Evolutionary conservation across 192 early-diverging fungal species (phyloP).

Genomic region (Coemansia javaensis): DNA sequence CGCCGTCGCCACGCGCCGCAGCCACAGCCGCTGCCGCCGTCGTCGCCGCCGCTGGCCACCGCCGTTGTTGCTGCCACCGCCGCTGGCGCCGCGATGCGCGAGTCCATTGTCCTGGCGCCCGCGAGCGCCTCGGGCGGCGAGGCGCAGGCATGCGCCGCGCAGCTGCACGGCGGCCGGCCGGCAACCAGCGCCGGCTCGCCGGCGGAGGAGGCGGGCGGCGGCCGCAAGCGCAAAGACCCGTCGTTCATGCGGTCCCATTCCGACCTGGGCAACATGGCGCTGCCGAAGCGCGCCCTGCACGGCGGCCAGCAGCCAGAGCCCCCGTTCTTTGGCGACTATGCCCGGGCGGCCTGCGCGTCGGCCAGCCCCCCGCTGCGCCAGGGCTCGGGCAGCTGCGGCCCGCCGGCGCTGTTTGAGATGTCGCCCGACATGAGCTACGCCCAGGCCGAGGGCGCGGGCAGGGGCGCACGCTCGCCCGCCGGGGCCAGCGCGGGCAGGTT

Average conservation of each 20-base stretch:
- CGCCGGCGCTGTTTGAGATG: constrained; percentile 20
- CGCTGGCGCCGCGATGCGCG: background rate
- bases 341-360: background rate
- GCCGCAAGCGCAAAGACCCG: constrained; percentile 46
- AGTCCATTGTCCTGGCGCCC: constrained; percentile 4
- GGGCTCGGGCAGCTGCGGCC: constrained; percentile 9
- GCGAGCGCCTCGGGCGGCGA: constrained; percentile 24
- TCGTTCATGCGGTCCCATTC: constrained; percentile 51
- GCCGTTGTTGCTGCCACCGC: background rate
- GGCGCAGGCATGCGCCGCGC: background rate
- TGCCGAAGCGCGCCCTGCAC: constrained; percentile 32
- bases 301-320: background rate
- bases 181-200: background rate
- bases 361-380: constrained; percentile 1
- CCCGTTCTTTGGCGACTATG: no score
- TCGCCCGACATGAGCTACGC: constrained; percentile 24
- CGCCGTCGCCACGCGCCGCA: constrained; percentile 12
- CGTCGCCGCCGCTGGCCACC: constrained; percentile 8
- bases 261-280: constrained; percentile 30
- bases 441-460: background rate
- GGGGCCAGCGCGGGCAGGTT: background rate
- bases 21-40: constrained; percentile 23
- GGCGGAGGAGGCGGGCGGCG: background rate
- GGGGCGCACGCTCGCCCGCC: background rate
- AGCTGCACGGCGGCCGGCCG: no score